These are phyloP conservation scores for Anthracocystis setariae DNA, from an alignment of 1,284 basidiomycete genomes.

Conservation along the genomic window DNA sequence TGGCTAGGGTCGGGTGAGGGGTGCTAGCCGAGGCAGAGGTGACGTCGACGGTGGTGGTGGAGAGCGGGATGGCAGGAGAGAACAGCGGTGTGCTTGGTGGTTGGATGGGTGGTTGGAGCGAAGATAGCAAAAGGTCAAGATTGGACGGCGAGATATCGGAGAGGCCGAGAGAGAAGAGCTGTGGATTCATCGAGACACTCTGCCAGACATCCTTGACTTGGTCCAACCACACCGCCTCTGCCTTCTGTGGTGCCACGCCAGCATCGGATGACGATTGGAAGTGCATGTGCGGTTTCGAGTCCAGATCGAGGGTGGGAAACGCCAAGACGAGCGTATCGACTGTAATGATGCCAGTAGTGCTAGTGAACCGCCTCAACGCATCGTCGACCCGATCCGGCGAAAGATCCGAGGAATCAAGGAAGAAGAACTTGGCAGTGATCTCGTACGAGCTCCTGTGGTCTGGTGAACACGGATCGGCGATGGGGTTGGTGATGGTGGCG, in stretches of 20 bases:
- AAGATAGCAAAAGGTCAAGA: constrained; percentile 15
- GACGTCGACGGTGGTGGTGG: constrained; percentile 24
- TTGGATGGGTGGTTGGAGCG: constrained; percentile 23
- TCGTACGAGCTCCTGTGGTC: constrained; percentile 53
- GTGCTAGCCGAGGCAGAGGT: constrained; percentile 22
- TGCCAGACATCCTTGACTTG: constrained; percentile 27
- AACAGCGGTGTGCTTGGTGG: constrained; percentile 28
- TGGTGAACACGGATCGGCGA: constrained; percentile 52
- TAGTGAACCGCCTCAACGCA: constrained; percentile 49
- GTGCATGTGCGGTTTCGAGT: constrained; percentile 19
- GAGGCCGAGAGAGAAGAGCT: constrained; percentile 52
- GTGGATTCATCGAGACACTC: constrained; percentile 49
- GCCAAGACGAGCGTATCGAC: constrained; percentile 55
- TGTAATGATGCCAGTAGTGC: constrained; percentile 56
- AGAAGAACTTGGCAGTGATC: constrained; percentile 64
- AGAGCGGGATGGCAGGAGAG: constrained; percentile 37
- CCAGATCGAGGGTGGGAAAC: constrained; percentile 49
- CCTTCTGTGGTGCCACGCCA: not conserved
- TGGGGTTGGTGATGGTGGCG: constrained; percentile 50
- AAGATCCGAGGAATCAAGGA: constrained; percentile 33
- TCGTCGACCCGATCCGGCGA: constrained; percentile 43
- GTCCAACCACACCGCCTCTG: constrained; percentile 4
- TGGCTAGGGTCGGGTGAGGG: constrained; percentile 5
- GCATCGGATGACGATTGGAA: constrained; percentile 4
- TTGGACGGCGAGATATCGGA: constrained; percentile 47